Percentiles rank a stretch among this genome's conserved stretches.
phyloP scores from a whole-genome alignment of 371 early-diverging fungal genomes.

The Mortierella polycephala region DNA sequence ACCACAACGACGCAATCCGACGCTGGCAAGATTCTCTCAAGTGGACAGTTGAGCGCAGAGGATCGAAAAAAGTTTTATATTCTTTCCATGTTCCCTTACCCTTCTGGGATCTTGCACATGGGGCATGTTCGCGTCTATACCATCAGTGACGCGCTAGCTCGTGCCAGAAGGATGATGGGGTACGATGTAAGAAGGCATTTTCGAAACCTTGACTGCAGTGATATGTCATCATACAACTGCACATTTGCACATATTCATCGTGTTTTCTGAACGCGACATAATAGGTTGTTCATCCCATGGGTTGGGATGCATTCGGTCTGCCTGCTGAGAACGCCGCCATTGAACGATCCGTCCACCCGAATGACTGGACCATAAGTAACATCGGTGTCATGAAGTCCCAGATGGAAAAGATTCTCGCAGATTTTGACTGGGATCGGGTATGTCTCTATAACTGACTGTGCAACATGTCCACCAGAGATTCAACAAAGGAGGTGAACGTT shows the following conservation, averaged over 20 bases:
- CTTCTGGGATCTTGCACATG: slow-evolving; percentile 93
- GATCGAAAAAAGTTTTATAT: slow-evolving; percentile 77
- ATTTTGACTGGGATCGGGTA: slow-evolving; percentile 93
- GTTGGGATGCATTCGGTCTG: slow-evolving; percentile 99
- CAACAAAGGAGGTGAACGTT: too few species aligned
- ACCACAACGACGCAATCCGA: slow-evolving; percentile 17
- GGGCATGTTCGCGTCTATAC: slow-evolving; percentile 96
- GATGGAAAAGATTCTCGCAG: slow-evolving; percentile 75
- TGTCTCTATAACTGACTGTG: slow-evolving; percentile 1
- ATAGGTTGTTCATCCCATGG: slow-evolving; percentile 93
- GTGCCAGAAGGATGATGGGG: slow-evolving; percentile 82
- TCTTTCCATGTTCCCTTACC: slow-evolving; percentile 96
- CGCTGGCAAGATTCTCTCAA: slow-evolving; percentile 8
- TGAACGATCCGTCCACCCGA: slow-evolving; percentile 83
- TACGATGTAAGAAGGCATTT: slow-evolving; percentile 61
- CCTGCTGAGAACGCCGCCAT: slow-evolving; percentile 99
- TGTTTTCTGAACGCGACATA: not conserved
- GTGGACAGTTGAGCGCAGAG: not conserved
- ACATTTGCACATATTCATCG: not conserved
- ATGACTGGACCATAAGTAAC: slow-evolving; percentile 86
- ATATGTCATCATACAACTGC: too few species aligned
- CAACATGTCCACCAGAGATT: not conserved
- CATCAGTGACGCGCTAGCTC: slow-evolving; percentile 87
- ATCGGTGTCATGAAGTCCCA: slow-evolving; percentile 87
- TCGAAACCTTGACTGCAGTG: too few species aligned